Base-by-base conservation (phyloP, 495 filamentous ascomycete species). In the Hypoxylon rickii region DNA sequence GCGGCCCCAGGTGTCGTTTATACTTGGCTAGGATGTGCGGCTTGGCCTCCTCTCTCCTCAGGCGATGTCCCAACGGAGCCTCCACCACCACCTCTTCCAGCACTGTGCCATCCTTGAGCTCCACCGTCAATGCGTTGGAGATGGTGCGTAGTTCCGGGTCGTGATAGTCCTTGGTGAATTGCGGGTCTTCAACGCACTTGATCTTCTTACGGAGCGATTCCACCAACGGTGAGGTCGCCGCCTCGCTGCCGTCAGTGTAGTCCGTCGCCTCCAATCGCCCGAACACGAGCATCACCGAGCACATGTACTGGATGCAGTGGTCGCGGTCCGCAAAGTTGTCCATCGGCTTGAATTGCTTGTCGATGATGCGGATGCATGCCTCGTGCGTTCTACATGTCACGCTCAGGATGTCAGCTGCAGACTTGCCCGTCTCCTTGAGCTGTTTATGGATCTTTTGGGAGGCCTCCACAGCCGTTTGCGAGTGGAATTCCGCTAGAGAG, bases 231-330 rank as follows among this genome's bases (percentile, higher is more conserved):
- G 90, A 95, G 43, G 91, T 91, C 42, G 94, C 94, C 46, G 95
- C 90, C 75, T 96, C 91, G 65, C 83, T 79, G 63, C 89, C 90
- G 68, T 98, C 94, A 19, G 86, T 86, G 78, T 98, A 98, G 76
- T 98, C 94, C 33, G 76, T 84, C 17, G 94, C 92, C 42, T 90
- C 88, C 37, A 98, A 85, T 45, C 94, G 92, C 70, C 94, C 89
- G 72, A 89, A 97, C 44, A 88, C 87, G 53, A 98, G 84, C 88
- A 97, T 97, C 54, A 90, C 91, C 44, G 94, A 80, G 70, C 90
- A 89, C 94, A 98, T 98, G 81, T 98, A 98, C 77, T 96, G 94
- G 61, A 98, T 93, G 77, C 94, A 98, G 80, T 97, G 94, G 74
- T 98, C 94, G 58, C 94, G 92, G 74, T 98, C 94, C 57, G 94